Evolutionary conservation across 2,329 filamentous ascomycete species (phyloP).

Genomic region (Fusarium sambucinum): DNA sequence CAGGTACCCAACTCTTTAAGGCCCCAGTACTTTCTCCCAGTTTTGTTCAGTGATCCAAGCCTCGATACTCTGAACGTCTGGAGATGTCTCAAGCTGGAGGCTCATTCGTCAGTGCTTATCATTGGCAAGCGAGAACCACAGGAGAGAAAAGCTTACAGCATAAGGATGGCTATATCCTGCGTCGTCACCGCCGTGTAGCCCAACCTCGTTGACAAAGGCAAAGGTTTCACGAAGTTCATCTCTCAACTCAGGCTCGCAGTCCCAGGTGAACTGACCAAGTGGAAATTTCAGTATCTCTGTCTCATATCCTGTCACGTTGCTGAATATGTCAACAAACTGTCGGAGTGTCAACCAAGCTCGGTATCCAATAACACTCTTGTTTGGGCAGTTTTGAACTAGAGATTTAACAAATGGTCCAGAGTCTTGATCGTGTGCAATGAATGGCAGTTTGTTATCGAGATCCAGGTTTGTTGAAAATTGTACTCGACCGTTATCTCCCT

Average conservation of each 20-base stretch:
- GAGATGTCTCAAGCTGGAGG: not conserved
- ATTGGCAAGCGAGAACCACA: not conserved
- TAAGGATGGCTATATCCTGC: not conserved
- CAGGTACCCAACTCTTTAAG: not conserved
- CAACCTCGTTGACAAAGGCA: slow-evolving; percentile 12
- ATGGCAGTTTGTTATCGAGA: slow-evolving; percentile 7
- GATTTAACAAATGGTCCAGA: slow-evolving; percentile 1
- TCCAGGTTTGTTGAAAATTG: slow-evolving; percentile 9
- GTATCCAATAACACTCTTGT: not conserved
- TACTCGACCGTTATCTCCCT: slow-evolving; percentile 6
- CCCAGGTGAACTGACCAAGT: not conserved
- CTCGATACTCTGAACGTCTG: not conserved
- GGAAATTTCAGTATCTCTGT: not conserved
- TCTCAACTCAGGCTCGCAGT: not conserved
- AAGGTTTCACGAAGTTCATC: slow-evolving; percentile 1
- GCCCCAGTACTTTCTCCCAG: not conserved
- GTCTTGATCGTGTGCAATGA: slow-evolving; percentile 13
- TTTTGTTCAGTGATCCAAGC: slow-evolving; percentile 5
- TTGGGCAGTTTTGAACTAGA: not conserved
- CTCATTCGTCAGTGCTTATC: not conserved
- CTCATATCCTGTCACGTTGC: not conserved
- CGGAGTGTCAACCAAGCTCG: slow-evolving; percentile 9
- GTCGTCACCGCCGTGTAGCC: slow-evolving; percentile 2
- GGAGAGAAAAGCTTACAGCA: not conserved
- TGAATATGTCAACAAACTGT: not conserved